Conservation (phyloP, 169 alveolate genomes). For the Plasmodium yoelii region DNA sequence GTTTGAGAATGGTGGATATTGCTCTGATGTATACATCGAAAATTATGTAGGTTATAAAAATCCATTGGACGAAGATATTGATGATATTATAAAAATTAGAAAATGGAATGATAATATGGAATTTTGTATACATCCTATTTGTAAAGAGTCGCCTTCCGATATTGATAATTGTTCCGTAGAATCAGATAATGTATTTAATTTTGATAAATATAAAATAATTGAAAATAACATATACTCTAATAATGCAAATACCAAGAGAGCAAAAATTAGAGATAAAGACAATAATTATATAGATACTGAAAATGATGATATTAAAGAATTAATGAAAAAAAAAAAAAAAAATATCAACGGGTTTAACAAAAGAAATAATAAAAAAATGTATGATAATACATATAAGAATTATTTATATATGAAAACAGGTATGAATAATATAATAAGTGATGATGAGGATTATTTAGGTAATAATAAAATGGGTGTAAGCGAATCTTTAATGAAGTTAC, state of each 20-base stretch:
- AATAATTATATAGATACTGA: conserved; percentile 8
- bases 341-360: background rate
- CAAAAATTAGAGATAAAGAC: conserved; percentile 12
- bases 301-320: conserved; percentile 21
- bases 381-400: background rate
- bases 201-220: conserved; percentile 49
- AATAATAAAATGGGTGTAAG: conserved; percentile 8
- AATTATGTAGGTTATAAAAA: conserved; percentile 15
- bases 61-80: conserved; percentile 24
- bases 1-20: conserved; percentile 3
- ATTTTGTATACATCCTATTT: conserved; percentile 25
- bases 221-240: conserved; percentile 66
- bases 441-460: background rate
- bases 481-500: conserved; percentile 6
- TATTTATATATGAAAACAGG: background rate
- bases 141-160: conserved; percentile 38
- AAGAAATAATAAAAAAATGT: conserved; percentile 2
- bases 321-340: conserved; percentile 11
- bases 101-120: conserved; percentile 62
- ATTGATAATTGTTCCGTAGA: conserved; percentile 21
- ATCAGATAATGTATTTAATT: conserved; percentile 51
- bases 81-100: conserved; percentile 56
- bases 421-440: background rate
- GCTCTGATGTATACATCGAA: conserved; percentile 19
- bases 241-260: conserved; percentile 53